phyloP scores from a whole-genome alignment of 2,329 filamentous ascomycete genomes.

The Aspergillus sp. region DNA sequence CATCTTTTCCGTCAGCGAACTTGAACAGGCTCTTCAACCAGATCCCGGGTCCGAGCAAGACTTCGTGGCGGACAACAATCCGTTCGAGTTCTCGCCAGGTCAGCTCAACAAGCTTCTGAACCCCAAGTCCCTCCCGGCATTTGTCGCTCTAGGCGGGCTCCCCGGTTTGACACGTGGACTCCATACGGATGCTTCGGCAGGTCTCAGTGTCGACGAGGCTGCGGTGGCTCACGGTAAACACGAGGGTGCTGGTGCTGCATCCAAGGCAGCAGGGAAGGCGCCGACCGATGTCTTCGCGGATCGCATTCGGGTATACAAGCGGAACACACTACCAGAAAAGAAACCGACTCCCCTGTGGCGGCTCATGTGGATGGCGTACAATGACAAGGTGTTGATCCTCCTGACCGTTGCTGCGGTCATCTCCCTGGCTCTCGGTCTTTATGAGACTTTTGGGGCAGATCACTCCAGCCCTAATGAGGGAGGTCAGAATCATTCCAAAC shows the following conservation, averaged over 20 bases:
- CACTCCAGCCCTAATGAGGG: constrained; percentile 12
- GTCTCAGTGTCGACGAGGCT: constrained; percentile 71
- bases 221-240: constrained; percentile 32
- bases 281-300: constrained; percentile 5
- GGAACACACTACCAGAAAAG: constrained; percentile 64
- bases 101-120: constrained; percentile 80
- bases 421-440: constrained; percentile 71
- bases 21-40: constrained; percentile 62
- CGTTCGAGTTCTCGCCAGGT: constrained; percentile 76
- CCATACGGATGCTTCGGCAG: constrained; percentile 65
- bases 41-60: constrained; percentile 72
- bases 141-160: constrained; percentile 73
- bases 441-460: constrained; percentile 39
- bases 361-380: constrained; percentile 73
- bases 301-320: constrained; percentile 46
- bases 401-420: constrained; percentile 67
- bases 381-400: constrained; percentile 72
- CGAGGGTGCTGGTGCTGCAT: constrained; percentile 12
- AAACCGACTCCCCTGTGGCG: constrained; percentile 66
- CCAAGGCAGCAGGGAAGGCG: neutral
- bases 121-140: constrained; percentile 77
- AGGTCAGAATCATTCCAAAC: neutral
- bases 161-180: constrained; percentile 74
- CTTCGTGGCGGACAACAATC: constrained; percentile 73
- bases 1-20: constrained; percentile 10